phyloP scores from a whole-genome alignment of 116 monocot genomes.

The Dioscorea cayenensis region DNA sequence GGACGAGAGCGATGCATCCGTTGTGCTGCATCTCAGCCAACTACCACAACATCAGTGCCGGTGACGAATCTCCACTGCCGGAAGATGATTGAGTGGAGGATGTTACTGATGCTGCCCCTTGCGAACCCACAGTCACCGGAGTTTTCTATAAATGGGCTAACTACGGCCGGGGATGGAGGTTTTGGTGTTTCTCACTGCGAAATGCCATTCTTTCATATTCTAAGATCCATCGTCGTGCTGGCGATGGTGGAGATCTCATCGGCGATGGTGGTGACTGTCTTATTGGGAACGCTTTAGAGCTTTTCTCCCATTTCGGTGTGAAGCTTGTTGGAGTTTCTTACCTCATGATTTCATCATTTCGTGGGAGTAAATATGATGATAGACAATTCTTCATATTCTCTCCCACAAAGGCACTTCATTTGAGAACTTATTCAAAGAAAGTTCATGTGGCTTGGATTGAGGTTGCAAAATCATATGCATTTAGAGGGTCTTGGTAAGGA shows the following conservation, averaged over 20 bases:
- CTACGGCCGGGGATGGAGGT: constrained; percentile 69
- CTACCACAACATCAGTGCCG: constrained; percentile 21
- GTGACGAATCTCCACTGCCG: neutral
- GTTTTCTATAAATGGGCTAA: constrained; percentile 87
- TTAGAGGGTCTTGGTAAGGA: constrained; percentile 52
- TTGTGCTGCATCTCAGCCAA: constrained; percentile 74
- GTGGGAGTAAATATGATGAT: constrained; percentile 81
- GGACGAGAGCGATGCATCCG: constrained; percentile 55
- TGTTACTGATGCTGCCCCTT: neutral
- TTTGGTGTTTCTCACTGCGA: constrained; percentile 61
- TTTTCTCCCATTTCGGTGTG: neutral
- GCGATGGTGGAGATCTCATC: neutral
- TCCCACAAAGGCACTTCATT: constrained; percentile 76
- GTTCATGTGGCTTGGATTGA: constrained; percentile 81
- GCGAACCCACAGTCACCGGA: constrained; percentile 28
- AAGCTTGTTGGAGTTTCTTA: constrained; percentile 37
- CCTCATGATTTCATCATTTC: constrained; percentile 79
- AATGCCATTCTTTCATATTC: constrained; percentile 61
- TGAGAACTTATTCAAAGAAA: constrained; percentile 64
- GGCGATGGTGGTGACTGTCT: constrained; percentile 17
- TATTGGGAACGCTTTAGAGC: constrained; percentile 31
- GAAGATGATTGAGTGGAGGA: neutral
- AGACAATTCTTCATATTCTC: constrained; percentile 83
- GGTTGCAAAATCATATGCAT: constrained; percentile 62
- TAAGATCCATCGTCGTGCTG: constrained; percentile 43